These are phyloP conservation scores for Fagopyrum tataricum DNA, from an alignment of 148 eudicot species.

Conservation along the genomic window DNA sequence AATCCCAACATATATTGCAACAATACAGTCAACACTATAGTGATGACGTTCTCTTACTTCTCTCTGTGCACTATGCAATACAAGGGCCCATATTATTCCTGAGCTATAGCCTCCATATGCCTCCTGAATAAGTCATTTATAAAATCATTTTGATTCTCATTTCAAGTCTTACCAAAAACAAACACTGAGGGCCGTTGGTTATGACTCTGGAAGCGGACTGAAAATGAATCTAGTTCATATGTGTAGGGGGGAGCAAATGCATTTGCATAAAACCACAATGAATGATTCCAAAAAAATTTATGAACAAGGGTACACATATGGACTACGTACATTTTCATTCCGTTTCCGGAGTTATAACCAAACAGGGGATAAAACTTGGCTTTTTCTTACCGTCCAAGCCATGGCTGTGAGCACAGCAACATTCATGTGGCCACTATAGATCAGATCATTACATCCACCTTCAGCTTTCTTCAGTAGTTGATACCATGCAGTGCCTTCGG, in stretches of 20 bases:
- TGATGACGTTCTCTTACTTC: conserved; percentile 95
- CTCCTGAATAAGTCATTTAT: conserved; percentile 45
- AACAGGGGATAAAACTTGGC: too few species aligned
- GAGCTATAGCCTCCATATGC: conserved; percentile 96
- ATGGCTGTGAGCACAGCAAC: conserved; percentile 93
- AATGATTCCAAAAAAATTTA: too few species aligned
- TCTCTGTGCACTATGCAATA: conserved; percentile 85
- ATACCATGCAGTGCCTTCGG: conserved; percentile 69
- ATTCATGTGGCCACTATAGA: conserved; percentile 97
- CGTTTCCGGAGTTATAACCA: neutral
- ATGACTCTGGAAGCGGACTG: too few species aligned
- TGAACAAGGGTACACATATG: too few species aligned
- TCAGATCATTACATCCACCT: conserved; percentile 97
- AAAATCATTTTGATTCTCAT: too few species aligned
- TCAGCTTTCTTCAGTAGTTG: conserved; percentile 79
- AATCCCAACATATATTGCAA: conserved; percentile 89
- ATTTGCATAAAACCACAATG: too few species aligned
- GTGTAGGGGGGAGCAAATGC: too few species aligned
- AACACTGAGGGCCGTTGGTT: too few species aligned
- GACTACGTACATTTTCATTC: too few species aligned
- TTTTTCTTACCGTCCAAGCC: conserved; percentile 92
- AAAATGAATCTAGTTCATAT: too few species aligned
- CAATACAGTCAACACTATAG: conserved; percentile 71
- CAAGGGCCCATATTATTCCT: conserved; percentile 71
- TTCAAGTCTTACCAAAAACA: too few species aligned